phyloP scores from a whole-genome alignment of 352 stramenopile species.

The Globisporangium takayamanum region DNA sequence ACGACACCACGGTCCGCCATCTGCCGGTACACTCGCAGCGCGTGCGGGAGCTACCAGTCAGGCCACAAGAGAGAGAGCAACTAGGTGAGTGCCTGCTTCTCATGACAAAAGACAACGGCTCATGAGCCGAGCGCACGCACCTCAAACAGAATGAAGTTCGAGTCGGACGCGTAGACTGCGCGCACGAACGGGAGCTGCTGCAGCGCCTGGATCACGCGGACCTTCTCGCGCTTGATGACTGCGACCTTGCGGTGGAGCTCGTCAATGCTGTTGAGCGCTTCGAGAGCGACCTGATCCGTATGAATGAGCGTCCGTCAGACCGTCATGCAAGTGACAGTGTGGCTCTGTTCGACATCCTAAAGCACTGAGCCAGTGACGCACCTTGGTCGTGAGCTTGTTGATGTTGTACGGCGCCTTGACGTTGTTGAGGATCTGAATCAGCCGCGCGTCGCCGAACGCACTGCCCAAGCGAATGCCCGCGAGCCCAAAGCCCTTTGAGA shows the following conservation, averaged over 20 bases:
- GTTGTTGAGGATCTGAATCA: constrained; percentile 98
- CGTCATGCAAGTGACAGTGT: not conserved
- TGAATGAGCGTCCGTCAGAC: not conserved
- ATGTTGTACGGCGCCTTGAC: constrained; percentile 99
- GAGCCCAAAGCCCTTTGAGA: constrained; percentile 98
- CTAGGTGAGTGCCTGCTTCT: not conserved
- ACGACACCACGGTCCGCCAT: constrained; percentile 93
- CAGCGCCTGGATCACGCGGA: constrained; percentile 74
- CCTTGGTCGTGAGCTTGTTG: constrained; percentile 93
- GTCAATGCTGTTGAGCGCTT: constrained; percentile 54
- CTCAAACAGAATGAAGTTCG: constrained; percentile 98
- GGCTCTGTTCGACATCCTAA: no score
- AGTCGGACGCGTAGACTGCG: constrained; percentile 92
- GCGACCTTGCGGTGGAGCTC: constrained; percentile 55
- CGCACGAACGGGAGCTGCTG: constrained; percentile 89
- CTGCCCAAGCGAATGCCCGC: constrained; percentile 92
- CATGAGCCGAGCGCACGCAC: constrained; percentile 23
- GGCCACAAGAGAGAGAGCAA: not conserved
- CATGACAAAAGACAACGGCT: not conserved
- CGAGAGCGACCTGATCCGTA: constrained; percentile 34
- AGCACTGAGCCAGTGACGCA: constrained; percentile 2
- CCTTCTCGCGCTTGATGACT: constrained; percentile 81
- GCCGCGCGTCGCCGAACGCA: constrained; percentile 86
- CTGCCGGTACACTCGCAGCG: constrained; percentile 91
- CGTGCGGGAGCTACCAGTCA: constrained; percentile 60